These are phyloP conservation scores for Mortierella sp. DNA, from an alignment of 371 early-diverging fungal genomes.

Conservation along the genomic window DNA sequence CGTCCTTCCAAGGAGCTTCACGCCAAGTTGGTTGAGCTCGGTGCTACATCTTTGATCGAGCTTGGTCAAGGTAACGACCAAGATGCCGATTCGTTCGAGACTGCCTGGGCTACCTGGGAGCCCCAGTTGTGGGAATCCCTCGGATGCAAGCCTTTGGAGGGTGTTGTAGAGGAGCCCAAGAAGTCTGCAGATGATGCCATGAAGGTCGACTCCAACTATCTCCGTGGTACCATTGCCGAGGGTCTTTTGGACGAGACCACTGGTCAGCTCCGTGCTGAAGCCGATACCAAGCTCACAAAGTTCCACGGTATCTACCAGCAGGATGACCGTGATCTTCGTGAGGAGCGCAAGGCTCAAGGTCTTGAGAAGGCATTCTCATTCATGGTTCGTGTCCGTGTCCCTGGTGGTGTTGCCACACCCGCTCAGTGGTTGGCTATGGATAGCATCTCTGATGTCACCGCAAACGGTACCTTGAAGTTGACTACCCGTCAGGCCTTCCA, in stretches of 20 bases:
- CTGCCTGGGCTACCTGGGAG: constrained; percentile 84
- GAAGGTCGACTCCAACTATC: constrained; percentile 89
- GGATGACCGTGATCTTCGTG: constrained; percentile 95
- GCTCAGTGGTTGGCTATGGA: constrained; percentile 95
- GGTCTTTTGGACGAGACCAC: constrained; percentile 86
- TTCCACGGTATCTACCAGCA: constrained; percentile 98
- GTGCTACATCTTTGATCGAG: constrained; percentile 73
- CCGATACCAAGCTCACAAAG: constrained; percentile 92
- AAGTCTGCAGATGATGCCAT: constrained; percentile 89
- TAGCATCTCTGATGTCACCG: constrained; percentile 81
- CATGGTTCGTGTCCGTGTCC: constrained; percentile 96
- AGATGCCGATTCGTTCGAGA: constrained; percentile 91
- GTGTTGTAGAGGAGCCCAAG: constrained; percentile 73
- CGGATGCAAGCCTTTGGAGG: constrained; percentile 80
- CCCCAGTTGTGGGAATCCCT: constrained; percentile 87
- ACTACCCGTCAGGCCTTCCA: constrained; percentile 97
- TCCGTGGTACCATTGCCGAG: constrained; percentile 92
- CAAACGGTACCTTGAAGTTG: constrained; percentile 91
- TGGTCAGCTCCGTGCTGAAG: constrained; percentile 85
- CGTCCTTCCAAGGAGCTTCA: constrained; percentile 90
- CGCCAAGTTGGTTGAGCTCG: constrained; percentile 80
- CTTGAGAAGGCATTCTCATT: constrained; percentile 93
- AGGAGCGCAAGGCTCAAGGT: constrained; percentile 85
- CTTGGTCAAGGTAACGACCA: constrained; percentile 92
- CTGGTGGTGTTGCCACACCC: constrained; percentile 90